Base-by-base conservation (phyloP, 164 flowering plant genomes). In the Sedum album region DNA sequence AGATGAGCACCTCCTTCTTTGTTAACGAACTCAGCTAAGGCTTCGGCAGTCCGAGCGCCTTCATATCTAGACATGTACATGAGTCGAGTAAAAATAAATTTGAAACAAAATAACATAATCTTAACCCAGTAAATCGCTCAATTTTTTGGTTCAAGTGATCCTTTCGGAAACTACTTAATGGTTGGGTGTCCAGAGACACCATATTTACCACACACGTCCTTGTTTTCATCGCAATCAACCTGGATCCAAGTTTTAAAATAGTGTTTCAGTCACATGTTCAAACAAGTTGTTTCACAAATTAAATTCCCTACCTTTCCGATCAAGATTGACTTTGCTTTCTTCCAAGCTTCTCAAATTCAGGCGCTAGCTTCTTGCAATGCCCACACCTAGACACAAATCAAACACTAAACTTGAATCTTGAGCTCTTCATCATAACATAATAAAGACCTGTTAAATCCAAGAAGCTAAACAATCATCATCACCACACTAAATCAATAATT, bases 361-460 rank as follows among this genome's bases (percentile, higher is more conserved):
- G 97, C 73, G 99, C 99, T 68, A 94, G 95, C 86, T 91, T 94
- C 73, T 94, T 94, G 81, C 99, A 94, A 73, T 94, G 99, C 10
- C 99, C 99, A 77, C 99, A 94, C 99, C 99, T 94, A 79, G 63
- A 41, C 65, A 38, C 21, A 25, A 35, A 71, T 44, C 17, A 69
- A 28, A 17, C 13, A 8, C 33, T 31, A 36, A 30, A 26, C 23
- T 57, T 25, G 25, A 62, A n/a, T 57, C 60, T 60, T 46, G 18
- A 44, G 15, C 48, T 44, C 48, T 44, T 23, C 17, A 21, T 20
- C 35, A 42, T 46, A 20, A 30, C 38, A 28, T 44, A 28, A 7
- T 46, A 14, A 42, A 30, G 28, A 13, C 33, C 31, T 11, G 8
- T 51, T 1, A 6, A 10, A 51, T 21, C 21, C 62, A 11, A 26